Evolutionary conservation across 1,139 yeast genomes (phyloP).

Genomic region (Saccharomyces uvarum): DNA sequence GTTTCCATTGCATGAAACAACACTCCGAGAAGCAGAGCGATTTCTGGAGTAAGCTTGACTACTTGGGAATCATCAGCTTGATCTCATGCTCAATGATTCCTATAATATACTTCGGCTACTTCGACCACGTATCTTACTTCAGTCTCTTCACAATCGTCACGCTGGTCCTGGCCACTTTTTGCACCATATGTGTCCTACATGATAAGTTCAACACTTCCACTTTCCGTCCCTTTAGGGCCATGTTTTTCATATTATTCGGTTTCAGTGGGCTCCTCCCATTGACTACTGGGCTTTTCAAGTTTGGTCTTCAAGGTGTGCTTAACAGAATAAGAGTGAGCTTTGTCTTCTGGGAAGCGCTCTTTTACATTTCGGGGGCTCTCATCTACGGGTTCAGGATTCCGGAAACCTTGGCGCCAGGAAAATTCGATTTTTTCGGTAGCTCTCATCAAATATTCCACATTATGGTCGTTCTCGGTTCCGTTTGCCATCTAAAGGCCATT

Average conservation of each 20-base stretch:
- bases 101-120: constrained; percentile 58
- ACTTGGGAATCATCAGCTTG: constrained; percentile 74
- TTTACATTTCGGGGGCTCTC: constrained; percentile 71
- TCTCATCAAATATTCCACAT: constrained; percentile 87
- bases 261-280: constrained; percentile 75
- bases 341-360: constrained; percentile 58
- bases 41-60: constrained; percentile 72
- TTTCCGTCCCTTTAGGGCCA: constrained; percentile 70
- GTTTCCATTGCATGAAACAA: constrained; percentile 69
- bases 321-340: constrained; percentile 50
- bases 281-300: constrained; percentile 40
- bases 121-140: constrained; percentile 43
- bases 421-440: constrained; percentile 65
- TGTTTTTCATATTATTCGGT: constrained; percentile 74
- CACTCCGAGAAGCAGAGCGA: constrained; percentile 56
- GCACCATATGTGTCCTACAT: constrained; percentile 59
- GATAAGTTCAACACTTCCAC: constrained; percentile 57
- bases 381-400: constrained; percentile 76
- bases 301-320: constrained; percentile 41
- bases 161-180: constrained; percentile 47
- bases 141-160: constrained; percentile 45
- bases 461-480: constrained; percentile 73
- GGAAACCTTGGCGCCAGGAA: constrained; percentile 62
- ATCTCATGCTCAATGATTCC: constrained; percentile 74
- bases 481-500: constrained; percentile 65